Evolutionary conservation across 225 moss, liverwort and hornwort species (phyloP), one percentile per base, ranked within the genome.

Genomic region (Climacium dendroides): DNA sequence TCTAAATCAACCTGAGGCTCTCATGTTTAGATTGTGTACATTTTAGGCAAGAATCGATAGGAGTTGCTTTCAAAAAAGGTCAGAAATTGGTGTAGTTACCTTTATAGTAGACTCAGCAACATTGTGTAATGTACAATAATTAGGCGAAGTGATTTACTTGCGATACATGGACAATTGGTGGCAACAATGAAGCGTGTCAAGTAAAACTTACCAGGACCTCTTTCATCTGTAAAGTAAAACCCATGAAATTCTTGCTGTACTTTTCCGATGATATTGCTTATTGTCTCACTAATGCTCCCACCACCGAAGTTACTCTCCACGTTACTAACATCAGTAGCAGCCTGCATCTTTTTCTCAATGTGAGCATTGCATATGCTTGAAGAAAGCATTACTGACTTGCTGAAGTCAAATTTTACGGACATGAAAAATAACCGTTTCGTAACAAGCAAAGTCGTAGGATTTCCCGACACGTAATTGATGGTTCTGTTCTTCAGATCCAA

Each of bases 171-270:
- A 37, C 67, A 67, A 57, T 55, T 29, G 13, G 10, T 17, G 69
- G 24, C 24, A 39, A 13, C 59, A 12, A 57, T 47, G 28, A 67
- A 78, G 45, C 1, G 11, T 70, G 41, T 77, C 39, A 48, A 80
- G 37, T 29, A 13, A 53, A 58, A 69, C 87, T 85, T 87, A 90
- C 89, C 90, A 34, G 72, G 30, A 30, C 82, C 90, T 79, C 83
- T 89, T 81, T 95, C 93, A 83, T 93, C 94, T 91, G 94, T 92
- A 53, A 97, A 95, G 77, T 97, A 97, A 81, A 99, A 99, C 13
- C 97, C 96, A 80, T 96, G 97, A 90, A 97, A 90, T 86, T 97
- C 98, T 78, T 93, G 94, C 54, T 95, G 95, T 75, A 94, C 93
- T 89, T 94, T 96, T 85, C 94, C 96, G 29, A 94, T 79, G 74